phyloP scores from a whole-genome alignment of 805 yeast species.

The Ogataea minuta region DNA sequence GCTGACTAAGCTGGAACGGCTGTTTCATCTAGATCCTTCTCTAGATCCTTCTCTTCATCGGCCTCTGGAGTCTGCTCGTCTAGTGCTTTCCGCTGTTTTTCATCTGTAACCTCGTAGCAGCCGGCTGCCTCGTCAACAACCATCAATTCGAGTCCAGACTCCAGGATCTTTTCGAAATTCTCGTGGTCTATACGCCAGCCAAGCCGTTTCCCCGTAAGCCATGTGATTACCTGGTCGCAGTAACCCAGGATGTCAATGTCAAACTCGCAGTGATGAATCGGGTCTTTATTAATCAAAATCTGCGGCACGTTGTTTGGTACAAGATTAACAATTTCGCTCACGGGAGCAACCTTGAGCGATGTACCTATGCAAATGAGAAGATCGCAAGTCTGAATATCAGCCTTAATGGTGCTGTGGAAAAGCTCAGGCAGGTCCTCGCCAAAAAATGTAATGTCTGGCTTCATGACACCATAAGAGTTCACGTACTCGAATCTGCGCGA shows the following conservation, averaged over 20 bases:
- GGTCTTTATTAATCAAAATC: slow-evolving; percentile 73
- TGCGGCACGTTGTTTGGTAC: slow-evolving; percentile 77
- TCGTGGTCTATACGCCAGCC: slow-evolving; percentile 62
- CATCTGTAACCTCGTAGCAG: slow-evolving; percentile 35
- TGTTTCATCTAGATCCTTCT: too few relatives aligned
- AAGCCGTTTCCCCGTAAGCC: slow-evolving; percentile 49
- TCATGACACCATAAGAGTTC: slow-evolving; percentile 74
- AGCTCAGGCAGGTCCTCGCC: slow-evolving; percentile 77
- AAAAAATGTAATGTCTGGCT: slow-evolving; percentile 91
- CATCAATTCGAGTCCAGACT: slow-evolving; percentile 32
- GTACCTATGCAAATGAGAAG: slow-evolving; percentile 84
- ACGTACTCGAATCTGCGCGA: slow-evolving; percentile 32
- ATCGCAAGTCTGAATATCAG: slow-evolving; percentile 71
- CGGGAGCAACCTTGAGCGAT: slow-evolving; percentile 89
- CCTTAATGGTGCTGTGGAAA: slow-evolving; percentile 57
- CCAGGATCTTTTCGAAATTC: slow-evolving; percentile 39
- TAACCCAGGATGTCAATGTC: slow-evolving; percentile 75
- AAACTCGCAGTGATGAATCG: slow-evolving; percentile 72
- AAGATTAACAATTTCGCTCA: slow-evolving; percentile 78
- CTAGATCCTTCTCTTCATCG: too few relatives aligned
- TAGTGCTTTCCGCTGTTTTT: slow-evolving; percentile 22
- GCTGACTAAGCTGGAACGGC: too few relatives aligned
- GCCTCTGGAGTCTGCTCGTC: neutral
- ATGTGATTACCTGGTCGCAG: slow-evolving; percentile 79
- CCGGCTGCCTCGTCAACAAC: slow-evolving; percentile 33